These are phyloP conservation scores for Parathielavia hyrcaniae DNA, from an alignment of 495 filamentous ascomycete genomes.

Conservation along the genomic window DNA sequence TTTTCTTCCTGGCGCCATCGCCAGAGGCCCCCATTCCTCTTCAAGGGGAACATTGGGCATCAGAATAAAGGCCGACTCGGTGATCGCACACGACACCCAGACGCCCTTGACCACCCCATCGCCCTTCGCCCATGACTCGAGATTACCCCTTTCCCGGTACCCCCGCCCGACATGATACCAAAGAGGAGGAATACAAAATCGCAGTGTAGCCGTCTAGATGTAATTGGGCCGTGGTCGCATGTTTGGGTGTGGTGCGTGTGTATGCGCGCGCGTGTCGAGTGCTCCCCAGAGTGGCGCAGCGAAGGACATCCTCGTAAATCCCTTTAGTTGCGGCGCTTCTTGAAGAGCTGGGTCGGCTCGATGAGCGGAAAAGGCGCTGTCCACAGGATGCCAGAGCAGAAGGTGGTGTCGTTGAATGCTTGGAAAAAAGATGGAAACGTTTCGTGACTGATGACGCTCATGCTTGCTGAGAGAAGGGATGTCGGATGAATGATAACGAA, in stretches of 20 bases:
- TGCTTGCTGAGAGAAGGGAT: slow-evolving; percentile 12
- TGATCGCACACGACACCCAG: no score
- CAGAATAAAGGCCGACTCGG: no score
- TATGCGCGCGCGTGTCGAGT: neutral
- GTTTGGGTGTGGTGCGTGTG: neutral
- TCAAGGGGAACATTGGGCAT: no score
- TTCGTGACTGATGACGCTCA: slow-evolving; percentile 12
- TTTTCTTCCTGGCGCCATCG: neutral
- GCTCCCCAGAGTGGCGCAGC: neutral
- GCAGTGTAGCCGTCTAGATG: slow-evolving; percentile 6
- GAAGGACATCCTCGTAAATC: neutral
- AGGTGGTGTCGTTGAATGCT: slow-evolving; percentile 6
- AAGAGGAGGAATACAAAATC: neutral
- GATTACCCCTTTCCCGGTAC: neutral
- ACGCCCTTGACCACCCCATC: neutral
- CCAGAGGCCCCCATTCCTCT: neutral
- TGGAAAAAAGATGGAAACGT: neutral
- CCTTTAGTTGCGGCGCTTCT: neutral
- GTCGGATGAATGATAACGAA: slow-evolving; percentile 4
- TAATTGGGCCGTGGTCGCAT: slow-evolving; percentile 13
- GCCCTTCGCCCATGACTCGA: neutral
- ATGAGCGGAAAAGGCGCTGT: neutral
- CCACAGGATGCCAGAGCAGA: neutral
- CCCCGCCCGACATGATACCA: neutral
- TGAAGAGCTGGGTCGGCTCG: neutral